Base-by-base conservation (phyloP, 1,284 basidiomycete genomes). In the Bjerkandera adusta region DNA sequence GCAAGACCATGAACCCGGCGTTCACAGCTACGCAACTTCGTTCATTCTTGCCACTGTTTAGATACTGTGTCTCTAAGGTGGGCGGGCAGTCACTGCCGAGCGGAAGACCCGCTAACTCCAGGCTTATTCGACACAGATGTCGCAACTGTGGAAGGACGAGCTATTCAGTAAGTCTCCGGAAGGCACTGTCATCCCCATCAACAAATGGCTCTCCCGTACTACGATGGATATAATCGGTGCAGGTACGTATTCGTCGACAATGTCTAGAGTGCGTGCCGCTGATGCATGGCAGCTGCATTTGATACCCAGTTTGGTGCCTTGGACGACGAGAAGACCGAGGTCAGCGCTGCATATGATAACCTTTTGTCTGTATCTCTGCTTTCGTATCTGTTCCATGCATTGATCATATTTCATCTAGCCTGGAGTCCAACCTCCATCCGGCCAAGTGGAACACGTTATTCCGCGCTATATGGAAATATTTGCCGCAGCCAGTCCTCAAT, bases 1-100 rank as follows among this genome's bases (percentile, higher is more conserved):
- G 60, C 20, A 64, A 60, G 46, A 51, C 62, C 16, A 60, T 65
- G 54, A 63, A 58, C 37, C 62, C 62, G 3, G 60, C 60, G 1
- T 65, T 65, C 47, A 56, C 53, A 21, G 51, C 55, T n/a, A 46
- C 52, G n/a, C 56, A 63, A 20, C 36, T 64, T 13, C 54, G 51
- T 16, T 49, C 53, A 4, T 63, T 60, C 47, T 41, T 60, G 4
- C 49, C 59, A 1, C 33, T 57, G 2, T 63, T 65, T 38, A 54
- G 54, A 18, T 44, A 47, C 12, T 44, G 43, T 26, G 42, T 39
- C 7, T 1, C 13, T 15, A 55, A 52, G 48, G 53, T 47, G 5
- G 13, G 30, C 15, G 26, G 34, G 12, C 13, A n/a, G 38, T 29
- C 10, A 12, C 4, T 10, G 18, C 11, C n/a, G 12, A 15, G 11